Percentiles rank a stretch among this genome's conserved stretches.
These are phyloP conservation scores for Rosa hybrid DNA, from an alignment of 331 rosid species.

Conservation along the genomic window DNA sequence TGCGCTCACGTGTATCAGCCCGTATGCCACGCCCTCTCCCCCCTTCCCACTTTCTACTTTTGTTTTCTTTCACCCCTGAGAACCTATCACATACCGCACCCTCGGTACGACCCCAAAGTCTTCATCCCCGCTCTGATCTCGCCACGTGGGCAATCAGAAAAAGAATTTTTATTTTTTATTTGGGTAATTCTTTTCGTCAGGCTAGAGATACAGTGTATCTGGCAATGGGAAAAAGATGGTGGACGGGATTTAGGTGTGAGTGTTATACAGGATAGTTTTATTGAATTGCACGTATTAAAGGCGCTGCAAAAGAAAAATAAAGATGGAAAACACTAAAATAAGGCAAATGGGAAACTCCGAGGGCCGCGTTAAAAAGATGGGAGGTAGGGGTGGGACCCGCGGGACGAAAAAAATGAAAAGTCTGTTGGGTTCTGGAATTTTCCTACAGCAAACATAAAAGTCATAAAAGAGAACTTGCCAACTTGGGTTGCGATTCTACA, in stretches of 20 bases:
- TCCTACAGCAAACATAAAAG: background rate
- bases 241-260: background rate
- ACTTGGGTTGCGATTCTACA: background rate
- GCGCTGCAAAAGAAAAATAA: background rate
- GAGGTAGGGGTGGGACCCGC: background rate
- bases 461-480: background rate
- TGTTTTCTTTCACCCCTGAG: background rate
- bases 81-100: background rate
- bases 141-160: slow-evolving; percentile 14
- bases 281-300: background rate
- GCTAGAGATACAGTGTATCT: background rate
- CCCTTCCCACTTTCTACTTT: background rate
- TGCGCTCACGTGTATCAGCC: slow-evolving; percentile 46
- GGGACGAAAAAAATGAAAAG: background rate
- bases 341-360: background rate
- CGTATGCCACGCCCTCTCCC: slow-evolving; percentile 11
- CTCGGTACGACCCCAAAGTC: background rate
- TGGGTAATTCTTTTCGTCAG: background rate
- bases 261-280: background rate
- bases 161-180: no score
- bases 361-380: slow-evolving; percentile 1
- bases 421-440: background rate
- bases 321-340: background rate
- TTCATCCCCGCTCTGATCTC: background rate
- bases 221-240: background rate